Percentiles rank a stretch among this genome's conserved stretches.
Evolutionary conservation across 495 filamentous ascomycete species (phyloP).

Genomic region (Usnea hakonensis): DNA sequence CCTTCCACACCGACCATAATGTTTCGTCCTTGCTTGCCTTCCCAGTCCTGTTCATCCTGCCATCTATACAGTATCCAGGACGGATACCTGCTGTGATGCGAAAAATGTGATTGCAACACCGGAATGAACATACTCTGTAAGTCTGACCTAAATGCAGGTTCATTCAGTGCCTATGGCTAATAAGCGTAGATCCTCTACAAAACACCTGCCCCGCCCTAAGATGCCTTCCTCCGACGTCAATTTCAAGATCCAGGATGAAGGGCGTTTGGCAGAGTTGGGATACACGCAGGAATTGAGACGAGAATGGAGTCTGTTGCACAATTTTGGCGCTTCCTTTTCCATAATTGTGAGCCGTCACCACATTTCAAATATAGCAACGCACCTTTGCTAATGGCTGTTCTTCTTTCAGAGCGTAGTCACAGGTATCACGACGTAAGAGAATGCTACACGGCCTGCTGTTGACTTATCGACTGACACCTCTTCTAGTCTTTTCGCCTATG

Average conservation of each 20-base stretch:
- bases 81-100: background rate
- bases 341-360: slow-evolving; percentile 44
- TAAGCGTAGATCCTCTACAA: no score
- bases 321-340: slow-evolving; percentile 57
- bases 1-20: background rate
- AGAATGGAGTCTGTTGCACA: slow-evolving; percentile 53
- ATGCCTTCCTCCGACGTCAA: slow-evolving; percentile 18
- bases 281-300: slow-evolving; percentile 53
- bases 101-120: background rate
- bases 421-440: slow-evolving; percentile 44
- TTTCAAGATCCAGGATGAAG: slow-evolving; percentile 38
- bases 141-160: background rate
- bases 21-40: background rate
- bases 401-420: slow-evolving; percentile 48
- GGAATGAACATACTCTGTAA: background rate
- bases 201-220: background rate
- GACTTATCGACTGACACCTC: slow-evolving; percentile 25
- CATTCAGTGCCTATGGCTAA: background rate
- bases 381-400: slow-evolving; percentile 6
- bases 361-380: background rate
- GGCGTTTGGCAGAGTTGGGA: slow-evolving; percentile 48
- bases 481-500: slow-evolving; percentile 40
- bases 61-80: background rate
- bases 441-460: background rate
- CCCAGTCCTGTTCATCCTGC: background rate